Conservation (phyloP, 2,329 filamentous ascomycete species). For the Talaromyces sp. region DNA sequence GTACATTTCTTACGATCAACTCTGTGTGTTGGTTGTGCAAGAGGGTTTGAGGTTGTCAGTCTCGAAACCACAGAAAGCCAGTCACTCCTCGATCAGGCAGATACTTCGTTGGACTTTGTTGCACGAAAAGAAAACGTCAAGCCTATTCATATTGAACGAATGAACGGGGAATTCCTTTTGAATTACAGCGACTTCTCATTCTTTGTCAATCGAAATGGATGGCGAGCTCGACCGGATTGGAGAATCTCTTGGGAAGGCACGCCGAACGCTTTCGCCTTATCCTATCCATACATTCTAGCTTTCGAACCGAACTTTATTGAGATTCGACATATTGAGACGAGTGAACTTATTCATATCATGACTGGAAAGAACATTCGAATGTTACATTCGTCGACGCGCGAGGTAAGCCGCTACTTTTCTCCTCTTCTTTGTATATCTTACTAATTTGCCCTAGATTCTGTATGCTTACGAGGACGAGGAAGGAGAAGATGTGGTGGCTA, state of each 20-base stretch:
- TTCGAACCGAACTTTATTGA: conserved; percentile 98
- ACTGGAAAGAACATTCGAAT: conserved; percentile 96
- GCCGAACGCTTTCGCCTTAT: conserved; percentile 87
- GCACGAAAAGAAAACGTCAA: conserved; percentile 88
- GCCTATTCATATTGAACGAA: conserved; percentile 93
- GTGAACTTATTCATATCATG: conserved; percentile 86
- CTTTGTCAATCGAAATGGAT: conserved; percentile 98
- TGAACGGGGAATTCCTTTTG: conserved; percentile 93
- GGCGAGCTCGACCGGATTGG: conserved; percentile 95
- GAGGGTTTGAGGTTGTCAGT: conserved; percentile 95
- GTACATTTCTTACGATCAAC: conserved; percentile 97
- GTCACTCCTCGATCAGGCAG: conserved; percentile 91
- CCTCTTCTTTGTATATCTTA: neutral
- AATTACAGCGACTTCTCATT: conserved; percentile 99
- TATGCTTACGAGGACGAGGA: conserved; percentile 96
- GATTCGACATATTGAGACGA: conserved; percentile 90
- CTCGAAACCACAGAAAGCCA: conserved; percentile 97
- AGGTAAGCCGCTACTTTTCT: conserved; percentile 59
- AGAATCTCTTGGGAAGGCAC: conserved; percentile 95
- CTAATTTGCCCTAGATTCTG: conserved; percentile 63
- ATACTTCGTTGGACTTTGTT: conserved; percentile 96
- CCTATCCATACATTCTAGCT: conserved; percentile 93
- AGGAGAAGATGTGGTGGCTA: conserved; percentile 89
- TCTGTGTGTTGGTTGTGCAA: conserved; percentile 89
- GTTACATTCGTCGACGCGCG: conserved; percentile 93